These are phyloP conservation scores for Globisporangium ultimum DNA, from an alignment of 352 stramenopile species.

Conservation along the genomic window DNA sequence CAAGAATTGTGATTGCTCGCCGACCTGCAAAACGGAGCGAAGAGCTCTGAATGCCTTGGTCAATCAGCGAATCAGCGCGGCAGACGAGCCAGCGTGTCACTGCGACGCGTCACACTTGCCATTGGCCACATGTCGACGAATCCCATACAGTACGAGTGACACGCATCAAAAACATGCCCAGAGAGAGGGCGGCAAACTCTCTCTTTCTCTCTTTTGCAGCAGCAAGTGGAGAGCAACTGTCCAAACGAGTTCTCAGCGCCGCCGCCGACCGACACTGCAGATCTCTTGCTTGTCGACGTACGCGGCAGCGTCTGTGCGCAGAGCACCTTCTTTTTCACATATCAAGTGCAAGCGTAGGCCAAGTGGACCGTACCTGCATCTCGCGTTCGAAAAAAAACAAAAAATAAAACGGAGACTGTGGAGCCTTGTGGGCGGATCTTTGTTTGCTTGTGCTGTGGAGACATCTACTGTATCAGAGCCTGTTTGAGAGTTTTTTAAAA, in stretches of 20 bases:
- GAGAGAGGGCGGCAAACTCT: neutral
- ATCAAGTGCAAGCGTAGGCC: too few species aligned
- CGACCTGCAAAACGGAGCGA: neutral
- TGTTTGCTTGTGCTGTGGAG: too few species aligned
- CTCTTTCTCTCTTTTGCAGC: too few species aligned
- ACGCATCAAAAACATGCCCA: too few species aligned
- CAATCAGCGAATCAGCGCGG: neutral
- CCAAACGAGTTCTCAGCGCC: neutral
- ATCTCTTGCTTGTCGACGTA: constrained; percentile 9
- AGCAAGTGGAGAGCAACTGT: neutral
- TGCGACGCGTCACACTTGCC: neutral
- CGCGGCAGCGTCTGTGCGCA: neutral
- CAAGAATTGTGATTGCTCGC: too few species aligned
- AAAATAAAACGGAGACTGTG: too few species aligned
- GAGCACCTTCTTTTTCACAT: too few species aligned
- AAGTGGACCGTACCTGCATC: too few species aligned
- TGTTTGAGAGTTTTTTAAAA: too few species aligned
- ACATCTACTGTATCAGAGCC: too few species aligned
- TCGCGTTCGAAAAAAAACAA: too few species aligned
- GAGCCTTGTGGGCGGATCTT: too few species aligned
- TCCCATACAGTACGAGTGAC: neutral
- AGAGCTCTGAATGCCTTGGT: neutral
- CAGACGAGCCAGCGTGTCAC: neutral
- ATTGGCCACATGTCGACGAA: neutral
- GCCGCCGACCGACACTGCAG: neutral